Percentiles rank a stretch among this genome's conserved stretches.
These are phyloP conservation scores for Hyphopichia wangnamkhiaoensis DNA, from an alignment of 1,139 yeast species.

Conservation along the genomic window DNA sequence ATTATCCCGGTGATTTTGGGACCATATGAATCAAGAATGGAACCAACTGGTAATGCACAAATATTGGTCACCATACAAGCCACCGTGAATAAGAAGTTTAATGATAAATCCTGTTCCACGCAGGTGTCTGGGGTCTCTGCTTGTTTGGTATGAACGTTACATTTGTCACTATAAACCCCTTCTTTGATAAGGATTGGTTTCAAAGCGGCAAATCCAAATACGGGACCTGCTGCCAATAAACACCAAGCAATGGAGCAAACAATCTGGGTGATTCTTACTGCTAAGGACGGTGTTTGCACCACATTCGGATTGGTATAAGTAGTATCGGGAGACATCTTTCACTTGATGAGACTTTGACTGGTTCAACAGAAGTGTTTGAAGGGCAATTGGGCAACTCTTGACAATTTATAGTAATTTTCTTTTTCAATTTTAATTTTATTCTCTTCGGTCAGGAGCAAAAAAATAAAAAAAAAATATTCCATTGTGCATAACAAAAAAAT, in stretches of 20 bases:
- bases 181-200: constrained; percentile 78
- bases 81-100: constrained; percentile 79
- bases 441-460: no score
- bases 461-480: no score
- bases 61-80: constrained; percentile 90
- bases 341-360: neutral
- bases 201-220: constrained; percentile 92
- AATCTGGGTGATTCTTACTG: constrained; percentile 27
- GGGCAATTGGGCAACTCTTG: neutral
- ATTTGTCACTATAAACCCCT: constrained; percentile 69
- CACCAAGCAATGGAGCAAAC: constrained; percentile 83
- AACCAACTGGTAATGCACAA: constrained; percentile 80
- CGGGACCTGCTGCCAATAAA: constrained; percentile 86
- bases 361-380: neutral
- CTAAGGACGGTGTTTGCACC: constrained; percentile 13
- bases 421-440: no score
- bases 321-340: constrained; percentile 1
- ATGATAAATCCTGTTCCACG: constrained; percentile 72
- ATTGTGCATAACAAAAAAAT: no score
- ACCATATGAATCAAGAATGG: constrained; percentile 73
- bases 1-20: constrained; percentile 78
- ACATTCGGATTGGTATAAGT: neutral
- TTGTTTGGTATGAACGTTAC: constrained; percentile 29
- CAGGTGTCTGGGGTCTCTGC: constrained; percentile 43
- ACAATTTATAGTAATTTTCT: no score